Conservation (phyloP, 768 basidiomycete genomes). For the Pleurotus tuoliensis region DNA sequence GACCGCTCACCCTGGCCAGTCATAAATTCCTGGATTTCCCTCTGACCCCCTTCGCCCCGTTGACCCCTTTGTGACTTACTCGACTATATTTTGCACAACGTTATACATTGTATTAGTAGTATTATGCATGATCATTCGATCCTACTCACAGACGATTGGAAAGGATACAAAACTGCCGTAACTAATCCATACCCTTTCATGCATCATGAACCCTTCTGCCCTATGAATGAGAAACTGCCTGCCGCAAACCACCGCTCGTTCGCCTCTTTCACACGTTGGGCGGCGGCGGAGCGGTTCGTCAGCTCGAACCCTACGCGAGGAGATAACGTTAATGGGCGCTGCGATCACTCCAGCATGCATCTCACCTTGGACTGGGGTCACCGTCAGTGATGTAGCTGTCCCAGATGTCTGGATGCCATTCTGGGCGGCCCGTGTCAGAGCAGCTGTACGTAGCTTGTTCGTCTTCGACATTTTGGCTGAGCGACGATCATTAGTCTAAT, state of each 20-base stretch:
- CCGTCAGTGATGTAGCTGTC: conserved; percentile 86
- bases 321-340: conserved; percentile 13
- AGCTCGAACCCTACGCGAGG: conserved; percentile 75
- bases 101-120: conserved; percentile 9
- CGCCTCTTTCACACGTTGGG: conserved; percentile 89
- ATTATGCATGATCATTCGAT: conserved; percentile 15
- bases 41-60: conserved; percentile 2
- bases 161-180: not conserved
- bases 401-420: conserved; percentile 60
- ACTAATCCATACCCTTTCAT: conserved; percentile 10
- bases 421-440: conserved; percentile 75
- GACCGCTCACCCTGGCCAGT: conserved; percentile 42
- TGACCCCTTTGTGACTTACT: conserved; percentile 25
- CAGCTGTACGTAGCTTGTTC: conserved; percentile 86
- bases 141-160: conserved; percentile 6
- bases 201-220: conserved; percentile 41
- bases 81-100: conserved; percentile 15
- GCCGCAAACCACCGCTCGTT: conserved; percentile 96
- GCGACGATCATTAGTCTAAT: no score
- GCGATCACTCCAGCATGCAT: conserved; percentile 3
- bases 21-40: conserved; percentile 15
- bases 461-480: conserved; percentile 94
- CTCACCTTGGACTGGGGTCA: conserved; percentile 93
- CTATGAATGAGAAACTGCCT: conserved; percentile 78
- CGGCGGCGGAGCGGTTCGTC: conserved; percentile 83